These are phyloP conservation scores for Phlyctochytrium arcticum DNA, from an alignment of 192 early-diverging fungal species.

Conservation along the genomic window DNA sequence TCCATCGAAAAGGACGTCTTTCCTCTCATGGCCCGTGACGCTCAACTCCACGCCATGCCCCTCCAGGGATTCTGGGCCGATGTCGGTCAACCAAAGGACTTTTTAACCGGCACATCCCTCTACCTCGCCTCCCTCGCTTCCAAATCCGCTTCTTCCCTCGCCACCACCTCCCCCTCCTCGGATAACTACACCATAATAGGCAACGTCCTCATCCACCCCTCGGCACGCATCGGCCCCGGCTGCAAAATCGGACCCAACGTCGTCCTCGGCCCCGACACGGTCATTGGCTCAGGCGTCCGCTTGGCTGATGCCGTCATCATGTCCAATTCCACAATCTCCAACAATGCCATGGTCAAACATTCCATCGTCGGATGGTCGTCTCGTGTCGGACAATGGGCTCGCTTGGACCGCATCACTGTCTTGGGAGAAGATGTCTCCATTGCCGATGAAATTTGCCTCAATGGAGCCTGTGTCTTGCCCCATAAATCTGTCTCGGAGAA, in stretches of 20 bases:
- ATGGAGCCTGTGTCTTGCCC: constrained; percentile 49
- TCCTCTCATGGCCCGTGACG: constrained; percentile 82
- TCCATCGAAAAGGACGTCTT: constrained; percentile 98
- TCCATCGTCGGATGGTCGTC: constrained; percentile 97
- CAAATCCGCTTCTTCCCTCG: constrained; percentile 64
- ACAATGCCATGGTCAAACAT: constrained; percentile 81
- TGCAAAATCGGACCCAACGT: constrained; percentile 98
- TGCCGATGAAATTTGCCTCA: constrained; percentile 68
- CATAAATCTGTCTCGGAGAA: constrained; percentile 49
- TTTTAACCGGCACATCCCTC: constrained; percentile 88
- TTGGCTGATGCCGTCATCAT: constrained; percentile 84
- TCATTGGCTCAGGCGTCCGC: constrained; percentile 91
- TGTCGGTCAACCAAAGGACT: constrained; percentile 99
- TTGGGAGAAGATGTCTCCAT: constrained; percentile 96
- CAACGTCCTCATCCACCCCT: constrained; percentile 87
- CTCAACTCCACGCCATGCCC: constrained; percentile 87
- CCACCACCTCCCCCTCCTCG: constrained; percentile 62
- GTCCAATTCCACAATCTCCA: constrained; percentile 76
- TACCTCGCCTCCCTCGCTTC: constrained; percentile 84
- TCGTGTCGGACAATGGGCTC: constrained; percentile 89
- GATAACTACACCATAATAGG: constrained; percentile 44
- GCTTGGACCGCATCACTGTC: constrained; percentile 90
- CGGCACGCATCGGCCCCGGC: constrained; percentile 89
- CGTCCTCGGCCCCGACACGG: constrained; percentile 85
- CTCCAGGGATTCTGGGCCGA: constrained; percentile 98